phyloP scores from a whole-genome alignment of 805 yeast species.

The Metschnikowia hibisci region DNA sequence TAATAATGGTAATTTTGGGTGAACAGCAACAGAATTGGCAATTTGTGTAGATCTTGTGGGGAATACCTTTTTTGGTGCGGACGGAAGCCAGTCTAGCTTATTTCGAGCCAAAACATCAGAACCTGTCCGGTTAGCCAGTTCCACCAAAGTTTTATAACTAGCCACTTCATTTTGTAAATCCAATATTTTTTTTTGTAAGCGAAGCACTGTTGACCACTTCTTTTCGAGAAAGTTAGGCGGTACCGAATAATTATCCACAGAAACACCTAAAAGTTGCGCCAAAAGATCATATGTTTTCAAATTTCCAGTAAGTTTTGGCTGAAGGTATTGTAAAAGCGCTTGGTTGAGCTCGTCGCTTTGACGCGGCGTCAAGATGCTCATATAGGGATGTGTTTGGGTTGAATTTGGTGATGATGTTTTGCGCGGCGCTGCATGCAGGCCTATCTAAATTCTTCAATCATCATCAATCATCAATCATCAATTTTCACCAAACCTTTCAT shows the following conservation, averaged over 20 bases:
- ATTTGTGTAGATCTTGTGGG: constrained; percentile 53
- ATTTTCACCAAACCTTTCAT: no score
- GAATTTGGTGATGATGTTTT: background rate
- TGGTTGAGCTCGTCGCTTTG: constrained; percentile 46
- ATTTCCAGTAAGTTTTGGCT: constrained; percentile 24
- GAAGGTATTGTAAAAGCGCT: constrained; percentile 48
- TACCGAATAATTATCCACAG: constrained; percentile 20
- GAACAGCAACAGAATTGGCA: constrained; percentile 62
- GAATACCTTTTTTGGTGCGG: constrained; percentile 38
- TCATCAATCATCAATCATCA: no score
- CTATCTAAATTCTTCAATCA: no score
- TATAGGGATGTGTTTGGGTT: background rate
- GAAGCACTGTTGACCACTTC: constrained; percentile 83
- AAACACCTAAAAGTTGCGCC: constrained; percentile 12
- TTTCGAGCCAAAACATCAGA: constrained; percentile 14
- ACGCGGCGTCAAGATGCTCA: constrained; percentile 33
- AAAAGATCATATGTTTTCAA: constrained; percentile 2
- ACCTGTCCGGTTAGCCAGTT: constrained; percentile 22
- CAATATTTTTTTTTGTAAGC: constrained; percentile 69
- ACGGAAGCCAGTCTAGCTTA: constrained; percentile 63
- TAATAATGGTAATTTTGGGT: constrained; percentile 66
- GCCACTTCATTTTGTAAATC: constrained; percentile 62
- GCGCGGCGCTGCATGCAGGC: constrained; percentile 1
- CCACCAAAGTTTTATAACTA: constrained; percentile 46
- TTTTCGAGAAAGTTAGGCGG: constrained; percentile 53